Evolutionary conservation across 176 grass and related monocot genomes (phyloP), one percentile per base, ranked within the genome.

Genomic region (Canna indica): DNA sequence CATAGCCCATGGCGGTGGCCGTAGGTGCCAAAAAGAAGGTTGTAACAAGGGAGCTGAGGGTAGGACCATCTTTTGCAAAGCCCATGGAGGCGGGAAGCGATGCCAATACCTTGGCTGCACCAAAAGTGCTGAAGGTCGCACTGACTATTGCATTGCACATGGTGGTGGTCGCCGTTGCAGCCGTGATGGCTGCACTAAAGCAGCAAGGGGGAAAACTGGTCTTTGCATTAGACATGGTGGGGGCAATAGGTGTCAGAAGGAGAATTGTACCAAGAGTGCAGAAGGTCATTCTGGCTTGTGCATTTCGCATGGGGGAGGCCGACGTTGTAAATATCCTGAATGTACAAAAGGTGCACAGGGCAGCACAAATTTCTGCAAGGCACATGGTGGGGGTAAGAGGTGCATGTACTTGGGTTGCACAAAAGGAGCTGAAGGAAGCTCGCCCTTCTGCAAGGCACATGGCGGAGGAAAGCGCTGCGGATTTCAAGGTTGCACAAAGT

Each of bases 1-100:
- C 77, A 97, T 97, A 69, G 74, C 77, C 1, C 93, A 92, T 13
- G 93, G 93, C 42, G 93, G 93, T 12, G 93, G 88, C 13, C 78
- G 73, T 53, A 84, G 84, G 70, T 85, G 83, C 83, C 69, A 81
- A 64, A 85, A 70, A 81, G 64, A 59, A 0, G 83, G 78, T 48
- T 85, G 78, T 64, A 50, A 38, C 53, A 81, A 64, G 73, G 83
- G 83, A 46, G 83, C 78, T 10, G 78, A 85, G 70, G 78, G 78
- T 0, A 81, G 61, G 58, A 81, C 83, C 56, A 85, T 81, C 54
- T 85, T 81, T 46, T 85, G 83, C 60, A 85, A 85, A 75, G 64
- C 78, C 32, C 83, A 85, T 75, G 83, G 83, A 38, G 83, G 83
- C 6, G 78, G 83, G 26, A 68, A 64, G 71, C 74, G 83, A 16